Percentiles rank a stretch among this genome's conserved stretches.
These are phyloP conservation scores for Theileria sp. DNA, from an alignment of 169 alveolate species.

Conservation along the genomic window DNA sequence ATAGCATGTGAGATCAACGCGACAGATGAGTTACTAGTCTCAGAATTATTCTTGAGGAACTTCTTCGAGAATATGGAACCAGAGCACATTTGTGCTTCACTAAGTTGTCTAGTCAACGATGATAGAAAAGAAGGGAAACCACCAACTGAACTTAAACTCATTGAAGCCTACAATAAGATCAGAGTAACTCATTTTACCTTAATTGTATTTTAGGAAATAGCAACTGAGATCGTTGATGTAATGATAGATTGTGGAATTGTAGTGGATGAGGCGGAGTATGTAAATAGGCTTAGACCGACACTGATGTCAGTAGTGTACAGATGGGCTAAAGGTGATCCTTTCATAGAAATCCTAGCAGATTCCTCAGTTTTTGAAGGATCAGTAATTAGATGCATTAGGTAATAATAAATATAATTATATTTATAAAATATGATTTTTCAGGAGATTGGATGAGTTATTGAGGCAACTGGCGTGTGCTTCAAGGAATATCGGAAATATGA, in stretches of 20 bases:
- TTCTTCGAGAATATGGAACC: constrained; percentile 88
- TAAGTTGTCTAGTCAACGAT: constrained; percentile 91
- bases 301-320: constrained; percentile 90
- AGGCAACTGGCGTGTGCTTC: constrained; percentile 95
- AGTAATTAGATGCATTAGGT: constrained; percentile 88
- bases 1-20: constrained; percentile 98
- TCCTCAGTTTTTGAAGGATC: constrained; percentile 97
- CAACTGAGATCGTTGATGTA: constrained; percentile 81
- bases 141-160: constrained; percentile 70
- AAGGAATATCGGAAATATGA: constrained; percentile 93
- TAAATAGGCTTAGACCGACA: constrained; percentile 89
- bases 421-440: constrained; percentile 45
- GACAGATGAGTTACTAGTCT: constrained; percentile 94
- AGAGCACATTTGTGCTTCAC: constrained; percentile 91
- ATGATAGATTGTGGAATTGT: constrained; percentile 84
- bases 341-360: constrained; percentile 88
- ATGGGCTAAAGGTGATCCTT: constrained; percentile 96
- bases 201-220: constrained; percentile 62
- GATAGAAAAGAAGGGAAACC: constrained; percentile 81
- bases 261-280: constrained; percentile 84
- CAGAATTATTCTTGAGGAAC: constrained; percentile 91
- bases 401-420: not conserved
- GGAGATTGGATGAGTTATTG: constrained; percentile 97
- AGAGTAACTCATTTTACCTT: constrained; percentile 11
- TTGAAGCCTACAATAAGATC: constrained; percentile 66